Evolutionary conservation across 768 basidiomycete species (phyloP).

Genomic region (Mycena galopus): DNA sequence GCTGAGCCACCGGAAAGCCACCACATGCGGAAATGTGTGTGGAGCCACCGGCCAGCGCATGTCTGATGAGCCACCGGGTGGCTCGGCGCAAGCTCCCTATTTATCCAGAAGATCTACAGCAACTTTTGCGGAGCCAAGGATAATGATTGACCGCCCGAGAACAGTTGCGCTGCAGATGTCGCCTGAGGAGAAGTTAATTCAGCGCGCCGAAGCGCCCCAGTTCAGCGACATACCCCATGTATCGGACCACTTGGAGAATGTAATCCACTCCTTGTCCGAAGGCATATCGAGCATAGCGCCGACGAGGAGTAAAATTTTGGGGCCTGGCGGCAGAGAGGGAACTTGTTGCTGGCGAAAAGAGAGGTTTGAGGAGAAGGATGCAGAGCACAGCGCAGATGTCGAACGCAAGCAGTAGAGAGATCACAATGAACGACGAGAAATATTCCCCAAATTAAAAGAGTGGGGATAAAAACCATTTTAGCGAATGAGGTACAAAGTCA

Average conservation of each 20-base stretch:
- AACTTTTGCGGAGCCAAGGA: slow-evolving; percentile 65
- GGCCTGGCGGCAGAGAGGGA: slow-evolving; percentile 41
- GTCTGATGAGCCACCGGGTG: too few relatives aligned
- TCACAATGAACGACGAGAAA: slow-evolving; percentile 36
- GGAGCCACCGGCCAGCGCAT: too few relatives aligned
- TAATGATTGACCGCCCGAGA: slow-evolving; percentile 69
- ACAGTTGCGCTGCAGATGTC: slow-evolving; percentile 72
- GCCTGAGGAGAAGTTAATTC: slow-evolving; percentile 51
- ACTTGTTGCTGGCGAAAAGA: slow-evolving; percentile 40
- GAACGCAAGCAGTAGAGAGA: slow-evolving; percentile 43
- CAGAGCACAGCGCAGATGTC: slow-evolving; percentile 51
- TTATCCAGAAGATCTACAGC: slow-evolving; percentile 75
- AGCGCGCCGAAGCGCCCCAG: slow-evolving; percentile 12
- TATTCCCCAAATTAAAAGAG: slow-evolving; percentile 6
- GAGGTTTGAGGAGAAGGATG: slow-evolving; percentile 49
- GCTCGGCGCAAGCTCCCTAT: too few relatives aligned
- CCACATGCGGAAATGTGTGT: too few relatives aligned
- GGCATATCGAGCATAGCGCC: slow-evolving; percentile 71
- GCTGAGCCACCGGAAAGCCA: too few relatives aligned
- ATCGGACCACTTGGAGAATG: slow-evolving; percentile 65
- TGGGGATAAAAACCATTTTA: slow-evolving; percentile 7
- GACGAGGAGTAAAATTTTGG: slow-evolving; percentile 64
- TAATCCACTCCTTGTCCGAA: slow-evolving; percentile 61
- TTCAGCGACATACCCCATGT: slow-evolving; percentile 57
- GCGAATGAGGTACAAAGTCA: neutral